Percentiles rank a stretch among this genome's conserved stretches.
Evolutionary conservation across 2,329 filamentous ascomycete genomes (phyloP).

Genomic region (Fusarium ramigenum): DNA sequence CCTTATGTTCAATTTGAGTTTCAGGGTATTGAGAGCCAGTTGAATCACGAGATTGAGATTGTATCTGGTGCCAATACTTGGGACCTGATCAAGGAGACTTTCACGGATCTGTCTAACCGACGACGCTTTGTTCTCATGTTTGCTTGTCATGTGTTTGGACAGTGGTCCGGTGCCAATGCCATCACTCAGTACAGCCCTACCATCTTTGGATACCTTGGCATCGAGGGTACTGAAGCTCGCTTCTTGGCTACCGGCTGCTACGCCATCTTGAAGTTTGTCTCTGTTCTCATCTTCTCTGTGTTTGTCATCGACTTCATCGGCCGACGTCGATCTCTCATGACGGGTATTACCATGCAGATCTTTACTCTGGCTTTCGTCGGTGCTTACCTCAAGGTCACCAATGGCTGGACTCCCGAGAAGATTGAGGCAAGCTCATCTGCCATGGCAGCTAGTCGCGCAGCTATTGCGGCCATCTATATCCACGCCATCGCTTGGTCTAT

Average conservation of each 20-base stretch:
- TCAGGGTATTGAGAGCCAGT: constrained; percentile 43
- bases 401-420: constrained; percentile 24
- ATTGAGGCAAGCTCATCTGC: constrained; percentile 31
- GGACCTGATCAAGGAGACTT: constrained; percentile 49
- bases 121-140: constrained; percentile 47
- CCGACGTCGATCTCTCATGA: constrained; percentile 46
- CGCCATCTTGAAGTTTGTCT: constrained; percentile 44
- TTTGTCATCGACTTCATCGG: constrained; percentile 47
- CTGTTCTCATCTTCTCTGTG: constrained; percentile 40
- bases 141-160: constrained; percentile 40
- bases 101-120: constrained; percentile 40
- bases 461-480: constrained; percentile 56
- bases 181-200: constrained; percentile 46
- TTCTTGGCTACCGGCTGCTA: constrained; percentile 43
- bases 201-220: constrained; percentile 45
- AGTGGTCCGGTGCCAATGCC: constrained; percentile 44
- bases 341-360: constrained; percentile 47
- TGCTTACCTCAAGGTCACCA: constrained; percentile 44
- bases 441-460: constrained; percentile 48
- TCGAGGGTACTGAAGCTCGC: constrained; percentile 32
- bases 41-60: constrained; percentile 49
- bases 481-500: constrained; percentile 56
- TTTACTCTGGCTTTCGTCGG: constrained; percentile 45
- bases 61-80: constrained; percentile 44
- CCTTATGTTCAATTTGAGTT: constrained; percentile 43